These are phyloP conservation scores for Mycoemilia scoparia DNA, from an alignment of 192 early-diverging fungal genomes.

Conservation along the genomic window DNA sequence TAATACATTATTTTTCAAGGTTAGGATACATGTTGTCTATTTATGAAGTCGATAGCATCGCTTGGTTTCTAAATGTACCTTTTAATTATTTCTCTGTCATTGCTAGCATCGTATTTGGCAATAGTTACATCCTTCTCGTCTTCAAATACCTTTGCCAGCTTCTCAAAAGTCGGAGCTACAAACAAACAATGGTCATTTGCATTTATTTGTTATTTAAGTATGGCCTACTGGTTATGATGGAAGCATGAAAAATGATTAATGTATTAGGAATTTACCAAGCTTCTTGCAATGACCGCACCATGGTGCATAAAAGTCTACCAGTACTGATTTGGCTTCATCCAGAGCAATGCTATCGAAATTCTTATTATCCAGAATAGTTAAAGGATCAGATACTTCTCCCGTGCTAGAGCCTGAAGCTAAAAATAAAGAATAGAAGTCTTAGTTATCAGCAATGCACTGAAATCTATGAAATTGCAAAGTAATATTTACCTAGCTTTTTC, in stretches of 20 bases:
- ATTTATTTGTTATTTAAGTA: not conserved
- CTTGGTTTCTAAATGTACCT: too few relatives aligned
- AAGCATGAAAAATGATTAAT: not conserved
- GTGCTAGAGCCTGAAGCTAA: too few relatives aligned
- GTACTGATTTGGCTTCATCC: constrained; percentile 47
- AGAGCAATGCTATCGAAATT: constrained; percentile 64
- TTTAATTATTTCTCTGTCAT: constrained; percentile 35
- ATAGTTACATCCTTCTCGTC: constrained; percentile 66
- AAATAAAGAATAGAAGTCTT: too few relatives aligned
- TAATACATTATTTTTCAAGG: too few relatives aligned
- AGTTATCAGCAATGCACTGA: too few relatives aligned
- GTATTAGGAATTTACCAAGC: too few relatives aligned
- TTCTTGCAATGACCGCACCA: constrained; percentile 83
- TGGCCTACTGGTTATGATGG: not conserved
- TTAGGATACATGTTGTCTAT: too few relatives aligned
- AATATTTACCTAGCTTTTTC: constrained; percentile 72
- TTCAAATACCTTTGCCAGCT: constrained; percentile 62
- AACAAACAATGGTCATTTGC: too few relatives aligned
- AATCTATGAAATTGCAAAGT: too few relatives aligned
- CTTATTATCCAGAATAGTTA: constrained; percentile 45
- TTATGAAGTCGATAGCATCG: too few relatives aligned
- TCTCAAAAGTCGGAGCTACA: constrained; percentile 83
- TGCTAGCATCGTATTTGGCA: constrained; percentile 79
- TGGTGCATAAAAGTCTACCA: constrained; percentile 88
- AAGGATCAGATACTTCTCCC: too few relatives aligned